Conservation (phyloP, 2,329 filamentous ascomycete genomes). For the Akanthomyces muscarius region DNA sequence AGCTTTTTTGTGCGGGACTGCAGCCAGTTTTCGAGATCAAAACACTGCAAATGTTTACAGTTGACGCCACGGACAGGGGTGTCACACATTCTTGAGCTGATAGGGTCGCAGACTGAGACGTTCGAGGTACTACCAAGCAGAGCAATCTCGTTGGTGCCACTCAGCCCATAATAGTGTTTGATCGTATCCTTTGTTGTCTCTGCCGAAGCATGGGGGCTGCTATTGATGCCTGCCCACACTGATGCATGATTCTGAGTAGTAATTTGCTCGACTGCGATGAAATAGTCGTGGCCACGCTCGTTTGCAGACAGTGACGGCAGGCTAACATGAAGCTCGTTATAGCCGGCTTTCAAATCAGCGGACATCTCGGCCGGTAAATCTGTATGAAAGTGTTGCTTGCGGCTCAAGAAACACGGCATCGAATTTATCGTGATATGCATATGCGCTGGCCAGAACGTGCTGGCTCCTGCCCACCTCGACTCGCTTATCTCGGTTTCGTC, state of each 20-base stretch:
- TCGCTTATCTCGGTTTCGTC: neutral
- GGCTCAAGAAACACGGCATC: constrained; percentile 1
- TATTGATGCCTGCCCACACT: neutral
- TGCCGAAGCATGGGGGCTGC: neutral
- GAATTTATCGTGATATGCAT: constrained; percentile 2
- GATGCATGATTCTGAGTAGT: neutral
- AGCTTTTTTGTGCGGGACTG: constrained; percentile 17
- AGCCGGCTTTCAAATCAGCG: neutral
- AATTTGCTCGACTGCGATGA: constrained; percentile 8
- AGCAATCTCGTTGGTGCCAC: neutral
- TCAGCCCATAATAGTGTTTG: neutral
- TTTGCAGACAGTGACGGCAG: neutral
- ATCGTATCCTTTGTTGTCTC: neutral
- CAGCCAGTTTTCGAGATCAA: constrained; percentile 37
- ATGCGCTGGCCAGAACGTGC: constrained; percentile 5
- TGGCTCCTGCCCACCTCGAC: neutral
- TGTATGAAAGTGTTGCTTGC: constrained; percentile 14
- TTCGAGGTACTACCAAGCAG: constrained; percentile 8
- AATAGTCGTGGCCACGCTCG: constrained; percentile 1
- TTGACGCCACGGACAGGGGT: constrained; percentile 5
- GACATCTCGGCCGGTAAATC: constrained; percentile 10
- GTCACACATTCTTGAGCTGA: constrained; percentile 2
- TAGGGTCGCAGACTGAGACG: constrained; percentile 8
- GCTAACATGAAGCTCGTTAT: constrained; percentile 11
- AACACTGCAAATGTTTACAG: constrained; percentile 27